These are phyloP conservation scores for Russula sp. DNA, from an alignment of 768 basidiomycete species.

Conservation along the genomic window DNA sequence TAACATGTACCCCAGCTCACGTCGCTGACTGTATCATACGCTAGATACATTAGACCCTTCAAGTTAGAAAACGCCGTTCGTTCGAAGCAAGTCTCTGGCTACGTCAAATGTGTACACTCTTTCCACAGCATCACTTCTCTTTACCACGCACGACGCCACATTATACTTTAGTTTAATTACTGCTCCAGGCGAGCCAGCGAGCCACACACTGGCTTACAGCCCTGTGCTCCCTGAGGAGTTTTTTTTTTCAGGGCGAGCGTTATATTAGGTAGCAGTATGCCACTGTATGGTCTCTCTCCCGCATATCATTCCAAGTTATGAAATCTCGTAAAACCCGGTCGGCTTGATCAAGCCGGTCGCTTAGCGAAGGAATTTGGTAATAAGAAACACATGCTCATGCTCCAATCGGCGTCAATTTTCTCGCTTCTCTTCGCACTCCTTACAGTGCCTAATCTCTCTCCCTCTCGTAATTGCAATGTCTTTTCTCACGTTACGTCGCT, in stretches of 20 bases:
- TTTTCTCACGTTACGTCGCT: too few species aligned
- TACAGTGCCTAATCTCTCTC: too few species aligned
- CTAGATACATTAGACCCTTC: conserved; percentile 13
- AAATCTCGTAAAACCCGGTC: not conserved
- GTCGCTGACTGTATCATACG: conserved; percentile 14
- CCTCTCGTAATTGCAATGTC: too few species aligned
- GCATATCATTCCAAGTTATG: not conserved
- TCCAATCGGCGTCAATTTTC: not conserved
- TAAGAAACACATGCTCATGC: not conserved
- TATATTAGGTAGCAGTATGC: not conserved
- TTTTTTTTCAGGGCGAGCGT: not conserved
- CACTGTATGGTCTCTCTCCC: not conserved
- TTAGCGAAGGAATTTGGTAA: not conserved
- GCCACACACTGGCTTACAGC: not conserved
- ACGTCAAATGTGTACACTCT: not conserved
- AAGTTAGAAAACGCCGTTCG: not conserved
- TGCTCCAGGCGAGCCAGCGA: not conserved
- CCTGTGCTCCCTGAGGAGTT: not conserved
- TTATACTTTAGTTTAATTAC: not conserved
- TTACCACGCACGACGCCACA: not conserved
- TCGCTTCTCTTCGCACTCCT: too few species aligned
- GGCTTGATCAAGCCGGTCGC: not conserved
- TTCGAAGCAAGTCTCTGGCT: not conserved
- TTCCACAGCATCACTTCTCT: not conserved
- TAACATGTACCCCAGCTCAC: conserved; percentile 9